These are phyloP conservation scores for Blastobotrys indianensis DNA, from an alignment of 1,139 yeast genomes.

Conservation along the genomic window DNA sequence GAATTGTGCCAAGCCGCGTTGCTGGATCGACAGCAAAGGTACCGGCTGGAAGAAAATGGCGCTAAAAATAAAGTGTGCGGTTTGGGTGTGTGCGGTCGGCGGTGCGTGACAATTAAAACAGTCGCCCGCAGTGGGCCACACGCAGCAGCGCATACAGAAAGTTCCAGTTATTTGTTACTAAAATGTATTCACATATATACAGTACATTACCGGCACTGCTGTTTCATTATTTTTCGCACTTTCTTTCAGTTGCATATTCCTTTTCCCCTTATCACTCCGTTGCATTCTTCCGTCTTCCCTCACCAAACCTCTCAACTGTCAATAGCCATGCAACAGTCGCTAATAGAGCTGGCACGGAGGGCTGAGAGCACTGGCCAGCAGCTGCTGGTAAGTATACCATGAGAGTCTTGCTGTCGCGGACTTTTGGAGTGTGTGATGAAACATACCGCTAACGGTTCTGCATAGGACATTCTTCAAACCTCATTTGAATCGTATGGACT, in stretches of 20 bases:
- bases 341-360: no score
- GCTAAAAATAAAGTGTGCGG: no score
- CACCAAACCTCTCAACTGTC: neutral
- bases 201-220: neutral
- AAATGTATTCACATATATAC: neutral
- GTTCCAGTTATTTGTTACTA: neutral
- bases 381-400: conserved; percentile 7
- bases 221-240: neutral
- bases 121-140: no score
- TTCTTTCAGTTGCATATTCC: neutral
- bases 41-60: no score
- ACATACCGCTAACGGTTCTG: conserved; percentile 1
- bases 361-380: conserved; percentile 4
- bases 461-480: conserved; percentile 12
- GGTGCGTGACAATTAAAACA: no score
- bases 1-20: no score
- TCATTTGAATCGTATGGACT: conserved; percentile 10
- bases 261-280: neutral
- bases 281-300: no score
- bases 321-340: no score
- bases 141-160: no score
- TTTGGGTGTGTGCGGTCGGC: no score
- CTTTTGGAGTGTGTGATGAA: neutral
- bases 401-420: neutral
- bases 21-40: no score